These are phyloP conservation scores for Aspergillus glaucus DNA, from an alignment of 2,329 filamentous ascomycete species.

Conservation along the genomic window DNA sequence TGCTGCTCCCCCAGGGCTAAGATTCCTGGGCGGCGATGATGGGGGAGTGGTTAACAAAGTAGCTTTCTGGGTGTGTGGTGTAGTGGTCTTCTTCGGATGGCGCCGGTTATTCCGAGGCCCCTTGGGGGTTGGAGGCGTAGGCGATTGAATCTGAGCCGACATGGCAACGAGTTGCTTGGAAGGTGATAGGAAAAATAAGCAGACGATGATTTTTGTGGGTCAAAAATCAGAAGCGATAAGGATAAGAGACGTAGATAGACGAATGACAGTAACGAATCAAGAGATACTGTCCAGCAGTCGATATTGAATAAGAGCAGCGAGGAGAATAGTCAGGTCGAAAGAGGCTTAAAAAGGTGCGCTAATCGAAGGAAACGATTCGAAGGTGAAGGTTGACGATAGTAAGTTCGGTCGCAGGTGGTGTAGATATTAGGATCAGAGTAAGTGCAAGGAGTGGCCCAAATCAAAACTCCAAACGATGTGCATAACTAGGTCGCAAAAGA, in stretches of 20 bases:
- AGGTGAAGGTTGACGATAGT: not conserved
- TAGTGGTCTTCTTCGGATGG: constrained; percentile 30
- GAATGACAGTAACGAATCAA: constrained; percentile 10
- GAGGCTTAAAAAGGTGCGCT: not conserved
- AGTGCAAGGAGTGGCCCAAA: constrained; percentile 8
- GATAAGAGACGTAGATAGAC: constrained; percentile 15
- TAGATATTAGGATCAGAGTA: constrained; percentile 13
- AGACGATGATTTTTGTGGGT: constrained; percentile 10
- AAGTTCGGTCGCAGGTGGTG: constrained; percentile 2
- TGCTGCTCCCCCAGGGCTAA: constrained; percentile 24
- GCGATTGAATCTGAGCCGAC: constrained; percentile 39
- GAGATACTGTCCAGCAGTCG: constrained; percentile 30
- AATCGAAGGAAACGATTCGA: not conserved
- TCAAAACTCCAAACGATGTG: constrained; percentile 12
- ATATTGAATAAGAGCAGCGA: constrained; percentile 16
- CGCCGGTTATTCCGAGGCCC: constrained; percentile 31
- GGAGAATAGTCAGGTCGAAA: not conserved
- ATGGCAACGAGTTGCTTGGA: constrained; percentile 37
- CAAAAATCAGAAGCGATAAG: constrained; percentile 15
- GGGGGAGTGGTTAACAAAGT: constrained; percentile 28
- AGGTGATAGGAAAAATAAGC: constrained; percentile 40
- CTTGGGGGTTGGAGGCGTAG: constrained; percentile 34
- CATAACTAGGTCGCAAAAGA: constrained; percentile 11
- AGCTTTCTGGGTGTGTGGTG: constrained; percentile 25
- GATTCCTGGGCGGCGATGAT: constrained; percentile 29